Evolutionary conservation across 2,329 filamentous ascomycete species (phyloP).

Genomic region (Fusarium hostae): DNA sequence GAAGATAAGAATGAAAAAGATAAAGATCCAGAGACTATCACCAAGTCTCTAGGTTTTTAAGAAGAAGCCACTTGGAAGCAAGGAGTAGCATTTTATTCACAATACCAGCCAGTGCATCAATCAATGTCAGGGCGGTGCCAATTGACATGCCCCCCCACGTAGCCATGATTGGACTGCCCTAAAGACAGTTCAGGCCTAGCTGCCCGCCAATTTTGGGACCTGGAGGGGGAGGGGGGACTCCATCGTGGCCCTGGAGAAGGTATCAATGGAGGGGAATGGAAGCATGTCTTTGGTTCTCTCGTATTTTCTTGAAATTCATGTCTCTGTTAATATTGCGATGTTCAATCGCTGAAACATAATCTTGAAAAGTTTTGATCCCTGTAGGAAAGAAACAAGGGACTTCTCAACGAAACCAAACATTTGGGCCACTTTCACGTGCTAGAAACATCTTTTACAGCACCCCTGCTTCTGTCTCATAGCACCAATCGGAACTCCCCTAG

Average conservation of each 20-base stretch:
- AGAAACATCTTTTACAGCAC: conserved; percentile 9
- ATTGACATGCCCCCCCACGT: conserved; percentile 37
- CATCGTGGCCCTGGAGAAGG: conserved; percentile 25
- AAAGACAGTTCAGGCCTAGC: conserved; percentile 33
- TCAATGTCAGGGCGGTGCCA: conserved; percentile 35
- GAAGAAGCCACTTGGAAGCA: conserved; percentile 9
- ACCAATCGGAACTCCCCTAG: conserved; percentile 28
- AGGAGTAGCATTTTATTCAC: conserved; percentile 19
- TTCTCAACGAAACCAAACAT: conserved; percentile 37
- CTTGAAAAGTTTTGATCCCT: background rate
- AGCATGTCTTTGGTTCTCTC: background rate
- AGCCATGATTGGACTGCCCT: conserved; percentile 40
- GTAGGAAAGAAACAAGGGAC: background rate
- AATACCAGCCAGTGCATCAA: conserved; percentile 1
- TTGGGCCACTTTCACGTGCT: conserved; percentile 44
- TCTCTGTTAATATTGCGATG: fast-evolving
- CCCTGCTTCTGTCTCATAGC: background rate
- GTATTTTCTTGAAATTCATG: background rate
- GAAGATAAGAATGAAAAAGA: background rate
- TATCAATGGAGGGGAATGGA: background rate
- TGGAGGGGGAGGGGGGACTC: conserved; percentile 12
- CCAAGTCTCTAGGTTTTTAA: background rate
- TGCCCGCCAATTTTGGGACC: conserved; percentile 25
- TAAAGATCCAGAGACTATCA: background rate
- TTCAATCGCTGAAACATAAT: background rate